phyloP scores from a whole-genome alignment of 1,139 yeast species.

The Hanseniaspora uvarum region DNA sequence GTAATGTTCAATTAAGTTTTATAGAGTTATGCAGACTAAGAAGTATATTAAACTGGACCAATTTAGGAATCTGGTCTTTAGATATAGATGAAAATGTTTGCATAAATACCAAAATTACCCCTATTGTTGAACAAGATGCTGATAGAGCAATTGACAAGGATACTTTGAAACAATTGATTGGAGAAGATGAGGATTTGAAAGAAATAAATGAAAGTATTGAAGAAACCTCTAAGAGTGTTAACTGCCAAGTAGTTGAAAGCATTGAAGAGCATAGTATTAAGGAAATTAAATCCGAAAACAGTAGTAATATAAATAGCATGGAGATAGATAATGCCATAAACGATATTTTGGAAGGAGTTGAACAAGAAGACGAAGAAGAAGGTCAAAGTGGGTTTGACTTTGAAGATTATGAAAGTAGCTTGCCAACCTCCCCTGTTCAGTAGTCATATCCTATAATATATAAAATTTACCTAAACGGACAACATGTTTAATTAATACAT shows the following conservation, averaged over 20 bases:
- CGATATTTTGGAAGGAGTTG: background rate
- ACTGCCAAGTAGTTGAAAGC: background rate
- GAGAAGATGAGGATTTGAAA: background rate
- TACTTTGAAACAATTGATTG: background rate
- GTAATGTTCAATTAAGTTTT: constrained; percentile 43
- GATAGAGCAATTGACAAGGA: constrained; percentile 21
- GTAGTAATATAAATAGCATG: background rate
- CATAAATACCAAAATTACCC: constrained; percentile 30
- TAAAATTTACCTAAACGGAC: background rate
- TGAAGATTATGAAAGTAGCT: background rate
- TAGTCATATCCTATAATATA: background rate
- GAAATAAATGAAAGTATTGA: background rate
- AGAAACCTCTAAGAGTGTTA: no score
- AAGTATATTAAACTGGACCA: constrained; percentile 70
- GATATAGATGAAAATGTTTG: constrained; percentile 26
- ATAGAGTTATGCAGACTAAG: constrained; percentile 47
- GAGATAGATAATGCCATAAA: background rate
- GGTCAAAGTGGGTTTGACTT: constrained; percentile 11
- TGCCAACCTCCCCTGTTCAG: background rate
- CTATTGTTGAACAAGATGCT: constrained; percentile 19
- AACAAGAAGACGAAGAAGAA: background rate
- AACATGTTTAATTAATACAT: no score
- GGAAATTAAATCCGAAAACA: background rate
- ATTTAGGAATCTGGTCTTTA: constrained; percentile 48
- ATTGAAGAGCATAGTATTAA: background rate